Evolutionary conservation across 139 green algal genomes (phyloP).

Genomic region (Raphidocelis subcapitata): DNA sequence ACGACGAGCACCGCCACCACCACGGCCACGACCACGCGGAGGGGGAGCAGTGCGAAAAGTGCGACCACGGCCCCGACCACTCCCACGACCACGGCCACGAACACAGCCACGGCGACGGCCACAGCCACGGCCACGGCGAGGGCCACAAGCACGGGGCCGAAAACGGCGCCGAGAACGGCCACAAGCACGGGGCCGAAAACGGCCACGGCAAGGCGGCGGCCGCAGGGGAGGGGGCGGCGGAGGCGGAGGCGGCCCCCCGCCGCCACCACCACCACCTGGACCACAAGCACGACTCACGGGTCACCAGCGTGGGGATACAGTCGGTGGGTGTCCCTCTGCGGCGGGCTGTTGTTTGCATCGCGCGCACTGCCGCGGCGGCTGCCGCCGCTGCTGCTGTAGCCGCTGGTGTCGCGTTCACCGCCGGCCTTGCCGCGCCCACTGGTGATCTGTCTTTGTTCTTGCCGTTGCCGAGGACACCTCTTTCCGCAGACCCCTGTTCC

Average conservation of each 20-base stretch:
- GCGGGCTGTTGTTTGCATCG: too few species aligned
- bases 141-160: neutral
- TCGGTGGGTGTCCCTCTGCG: constrained; percentile 44
- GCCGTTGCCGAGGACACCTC: too few species aligned
- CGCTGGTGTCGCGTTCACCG: too few species aligned
- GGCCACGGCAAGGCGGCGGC: constrained; percentile 12
- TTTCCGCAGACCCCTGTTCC: too few species aligned
- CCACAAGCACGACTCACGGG: constrained; percentile 69
- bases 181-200: constrained; percentile 8
- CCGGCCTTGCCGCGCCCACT: too few species aligned
- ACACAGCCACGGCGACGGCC: constrained; percentile 6
- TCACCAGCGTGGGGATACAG: constrained; percentile 59
- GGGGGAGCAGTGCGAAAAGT: neutral
- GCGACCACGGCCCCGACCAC: constrained; percentile 14
- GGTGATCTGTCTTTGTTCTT: too few species aligned
- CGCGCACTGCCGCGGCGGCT: too few species aligned
- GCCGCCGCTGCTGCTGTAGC: too few species aligned
- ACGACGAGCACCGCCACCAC: constrained; percentile 27
- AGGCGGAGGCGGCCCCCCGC: neutral
- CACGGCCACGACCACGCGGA: constrained; percentile 15
- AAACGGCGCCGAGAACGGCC: constrained; percentile 8
- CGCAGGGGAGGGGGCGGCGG: constrained; percentile 1
- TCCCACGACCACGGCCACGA: constrained; percentile 14
- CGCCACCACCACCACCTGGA: constrained; percentile 36
- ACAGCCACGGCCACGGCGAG: constrained; percentile 17